Evolutionary conservation across 2,329 filamentous ascomycete genomes (phyloP).

Genomic region (Fusarium dlaminii): DNA sequence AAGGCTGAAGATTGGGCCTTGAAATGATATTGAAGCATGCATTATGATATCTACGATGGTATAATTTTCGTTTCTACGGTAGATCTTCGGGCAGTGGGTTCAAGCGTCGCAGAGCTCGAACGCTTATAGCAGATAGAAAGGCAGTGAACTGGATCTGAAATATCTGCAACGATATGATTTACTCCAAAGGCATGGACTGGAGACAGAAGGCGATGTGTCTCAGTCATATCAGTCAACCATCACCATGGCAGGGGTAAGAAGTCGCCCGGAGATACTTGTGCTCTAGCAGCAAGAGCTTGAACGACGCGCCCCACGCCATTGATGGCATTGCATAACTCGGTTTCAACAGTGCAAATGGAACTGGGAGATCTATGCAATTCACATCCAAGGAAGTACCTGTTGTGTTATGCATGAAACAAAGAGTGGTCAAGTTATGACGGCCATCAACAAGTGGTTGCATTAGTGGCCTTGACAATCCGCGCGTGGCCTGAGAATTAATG

Average conservation of each 20-base stretch:
- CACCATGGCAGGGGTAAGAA: background rate
- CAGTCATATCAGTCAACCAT: background rate
- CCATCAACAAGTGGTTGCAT: conserved; percentile 38
- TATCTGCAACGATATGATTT: background rate
- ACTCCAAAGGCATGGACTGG: background rate
- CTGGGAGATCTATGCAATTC: background rate
- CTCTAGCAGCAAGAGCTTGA: background rate
- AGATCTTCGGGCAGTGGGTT: conserved; percentile 23
- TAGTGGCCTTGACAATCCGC: conserved; percentile 21
- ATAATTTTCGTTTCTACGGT: conserved; percentile 18
- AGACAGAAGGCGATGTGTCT: background rate
- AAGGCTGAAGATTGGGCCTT: background rate
- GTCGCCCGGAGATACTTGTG: background rate
- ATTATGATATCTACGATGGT: background rate
- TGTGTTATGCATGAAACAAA: conserved; percentile 4
- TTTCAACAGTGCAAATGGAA: background rate
- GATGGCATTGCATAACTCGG: background rate
- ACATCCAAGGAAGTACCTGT: background rate
- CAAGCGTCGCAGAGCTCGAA: background rate
- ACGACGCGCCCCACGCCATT: background rate
- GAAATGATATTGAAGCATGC: background rate
- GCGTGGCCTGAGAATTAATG: conserved; percentile 18
- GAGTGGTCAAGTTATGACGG: conserved; percentile 11
- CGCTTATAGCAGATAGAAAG: background rate
- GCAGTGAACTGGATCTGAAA: background rate